phyloP scores from a whole-genome alignment of 73 alveolate genomes.

The Paramecium sexaurelia region DNA sequence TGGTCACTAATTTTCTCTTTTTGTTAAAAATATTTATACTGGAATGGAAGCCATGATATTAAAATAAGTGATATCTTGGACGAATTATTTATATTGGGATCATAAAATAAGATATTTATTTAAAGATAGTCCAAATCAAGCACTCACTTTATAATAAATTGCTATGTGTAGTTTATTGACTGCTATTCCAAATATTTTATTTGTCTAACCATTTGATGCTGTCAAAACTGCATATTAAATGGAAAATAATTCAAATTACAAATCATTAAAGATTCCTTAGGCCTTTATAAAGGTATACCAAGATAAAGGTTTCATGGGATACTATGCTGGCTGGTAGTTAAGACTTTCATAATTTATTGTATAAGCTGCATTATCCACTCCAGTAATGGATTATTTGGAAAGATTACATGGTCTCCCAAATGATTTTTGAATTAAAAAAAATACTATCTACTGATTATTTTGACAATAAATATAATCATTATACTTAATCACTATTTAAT shows the following conservation, averaged over 20 bases:
- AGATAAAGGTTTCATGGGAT: background rate
- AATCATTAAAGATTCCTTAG: background rate
- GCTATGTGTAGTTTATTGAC: slow-evolving; percentile 23
- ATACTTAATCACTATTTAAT: background rate
- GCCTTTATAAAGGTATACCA: background rate
- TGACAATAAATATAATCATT: background rate
- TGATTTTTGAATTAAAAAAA: background rate
- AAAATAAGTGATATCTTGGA: slow-evolving; percentile 48
- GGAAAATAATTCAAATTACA: background rate
- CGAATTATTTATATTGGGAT: slow-evolving; percentile 54
- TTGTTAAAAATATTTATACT: slow-evolving; percentile 15
- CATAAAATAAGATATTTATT: slow-evolving; percentile 38
- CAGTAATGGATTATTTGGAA: slow-evolving; percentile 36
- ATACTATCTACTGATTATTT: background rate
- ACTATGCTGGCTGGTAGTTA: background rate
- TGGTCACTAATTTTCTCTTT: background rate
- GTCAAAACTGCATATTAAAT: background rate
- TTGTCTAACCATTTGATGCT: slow-evolving; percentile 36
- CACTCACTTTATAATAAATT: background rate
- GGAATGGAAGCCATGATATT: slow-evolving; percentile 29
- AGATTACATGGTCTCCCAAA: slow-evolving; percentile 37
- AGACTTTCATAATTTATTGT: background rate
- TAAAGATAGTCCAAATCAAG: slow-evolving; percentile 25
- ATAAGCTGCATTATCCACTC: slow-evolving; percentile 24
- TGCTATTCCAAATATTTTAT: background rate